A percentile compares a stretch with the other conserved stretches of the same genome.
Evolutionary conservation across 495 filamentous ascomycete genomes (phyloP).

Genomic region (Cryomyces minteri): DNA sequence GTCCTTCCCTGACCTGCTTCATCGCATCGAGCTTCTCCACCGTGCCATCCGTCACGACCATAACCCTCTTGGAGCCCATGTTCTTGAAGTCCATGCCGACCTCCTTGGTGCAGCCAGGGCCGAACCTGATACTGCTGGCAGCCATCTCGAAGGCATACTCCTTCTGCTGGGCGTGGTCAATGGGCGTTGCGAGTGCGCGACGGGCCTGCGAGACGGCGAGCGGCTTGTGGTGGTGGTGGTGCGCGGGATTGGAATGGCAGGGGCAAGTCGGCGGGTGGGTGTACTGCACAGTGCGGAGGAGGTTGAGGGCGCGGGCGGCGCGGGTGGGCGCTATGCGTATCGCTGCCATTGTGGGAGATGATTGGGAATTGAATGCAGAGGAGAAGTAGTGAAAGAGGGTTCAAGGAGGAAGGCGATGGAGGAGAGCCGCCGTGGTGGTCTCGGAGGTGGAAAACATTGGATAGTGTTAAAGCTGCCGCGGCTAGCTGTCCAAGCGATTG

Average conservation of each 20-base stretch:
- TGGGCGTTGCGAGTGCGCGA: constrained; percentile 52
- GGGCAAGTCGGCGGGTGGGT: constrained; percentile 80
- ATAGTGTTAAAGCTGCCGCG: no score
- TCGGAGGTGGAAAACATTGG: no score
- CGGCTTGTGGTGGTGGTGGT: constrained; percentile 40
- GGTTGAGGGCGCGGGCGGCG: constrained; percentile 56
- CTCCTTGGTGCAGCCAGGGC: constrained; percentile 81
- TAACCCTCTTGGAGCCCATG: constrained; percentile 67
- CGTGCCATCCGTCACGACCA: constrained; percentile 74
- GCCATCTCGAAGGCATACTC: constrained; percentile 99
- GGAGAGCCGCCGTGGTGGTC: no score
- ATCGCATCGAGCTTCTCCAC: constrained; percentile 69
- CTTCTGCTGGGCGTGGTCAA: constrained; percentile 53
- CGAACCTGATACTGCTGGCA: constrained; percentile 82
- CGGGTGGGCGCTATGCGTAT: constrained; percentile 31
- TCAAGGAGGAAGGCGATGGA: no score
- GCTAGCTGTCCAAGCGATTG: no score
- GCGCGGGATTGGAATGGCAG: constrained; percentile 71
- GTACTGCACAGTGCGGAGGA: constrained; percentile 78
- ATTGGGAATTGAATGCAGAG: no score
- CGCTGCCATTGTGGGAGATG: not conserved
- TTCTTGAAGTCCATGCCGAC: constrained; percentile 99
- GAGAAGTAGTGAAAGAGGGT: no score
- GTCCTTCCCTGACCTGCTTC: constrained; percentile 59
- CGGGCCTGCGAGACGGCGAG: constrained; percentile 33